Evolutionary conservation across 1,139 yeast species (phyloP), one percentile per base, ranked within the genome.

Genomic region (Debaryomyces singareniensis): DNA sequence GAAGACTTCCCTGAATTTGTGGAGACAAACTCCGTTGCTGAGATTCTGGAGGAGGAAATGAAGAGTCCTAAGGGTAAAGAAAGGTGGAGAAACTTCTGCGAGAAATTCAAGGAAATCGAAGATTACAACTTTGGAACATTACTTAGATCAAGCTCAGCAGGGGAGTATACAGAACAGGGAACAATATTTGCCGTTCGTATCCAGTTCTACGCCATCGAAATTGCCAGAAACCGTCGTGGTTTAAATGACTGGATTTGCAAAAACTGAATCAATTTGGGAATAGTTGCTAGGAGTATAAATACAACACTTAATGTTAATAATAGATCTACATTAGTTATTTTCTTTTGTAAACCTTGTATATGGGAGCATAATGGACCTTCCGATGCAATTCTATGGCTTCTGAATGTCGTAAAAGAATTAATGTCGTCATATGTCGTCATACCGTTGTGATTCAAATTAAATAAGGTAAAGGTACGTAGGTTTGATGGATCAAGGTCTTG

Each of bases 41-140:
- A 55, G 28, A 68, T 91, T 35, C 58, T 63, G 36, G 99, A 93
- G 59, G 81, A 77, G 24, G 85, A 77, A 35, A 77, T 93, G 81
- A 93, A 93, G 61, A 74, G 81, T 28, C 68, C 73, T 24, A 64
- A 55, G 16, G 95, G 95, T 40, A 93, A 91, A 61, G 82, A 74
- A 42, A 78, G 75, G 59, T 93, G 99, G 99, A 83, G 97, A 70
- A 63, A 60, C 16, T 93, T 80, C 56, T 78, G 93, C 64, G 85
- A 81, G 52, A 68, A 74, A 40, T 93, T 86, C 62, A 93, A 87
- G 49, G 75, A 79, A 37, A 58, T 82, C 38, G 94, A 84, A 40
- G 98, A 93, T 58, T 93, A 74, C 64, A 93, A 93, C 63, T 91
- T 93, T 52, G 99, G 99, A 38, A 87, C 98, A 15, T 68, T 93